Evolutionary conservation across 805 yeast genomes (phyloP).

Genomic region (Wickerhamomyces bovis): DNA sequence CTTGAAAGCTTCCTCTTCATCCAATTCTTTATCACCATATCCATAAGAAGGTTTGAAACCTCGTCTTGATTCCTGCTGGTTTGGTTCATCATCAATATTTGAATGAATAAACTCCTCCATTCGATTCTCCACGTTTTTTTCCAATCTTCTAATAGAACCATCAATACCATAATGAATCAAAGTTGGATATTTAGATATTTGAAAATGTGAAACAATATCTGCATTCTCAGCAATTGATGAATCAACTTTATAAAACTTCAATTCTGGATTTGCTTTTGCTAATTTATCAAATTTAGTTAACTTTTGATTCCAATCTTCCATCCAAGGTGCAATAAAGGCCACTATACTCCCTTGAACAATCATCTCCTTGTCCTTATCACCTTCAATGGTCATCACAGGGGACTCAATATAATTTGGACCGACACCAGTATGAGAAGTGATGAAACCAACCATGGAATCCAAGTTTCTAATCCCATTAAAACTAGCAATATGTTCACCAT

Average conservation of each 20-base stretch:
- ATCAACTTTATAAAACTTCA: conserved; percentile 30
- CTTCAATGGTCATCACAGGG: conserved; percentile 9
- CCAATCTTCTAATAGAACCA: conserved; percentile 7
- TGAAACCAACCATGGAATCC: conserved; percentile 26
- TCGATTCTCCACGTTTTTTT: conserved; percentile 10
- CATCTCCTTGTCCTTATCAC: conserved; percentile 16
- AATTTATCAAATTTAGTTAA: conserved; percentile 28
- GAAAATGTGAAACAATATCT: conserved; percentile 22
- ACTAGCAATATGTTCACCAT: conserved; percentile 33
- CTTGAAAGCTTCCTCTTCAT: conserved; percentile 14
- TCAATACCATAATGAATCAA: conserved; percentile 18
- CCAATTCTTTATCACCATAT: conserved; percentile 10
- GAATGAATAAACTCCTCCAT: conserved; percentile 16
- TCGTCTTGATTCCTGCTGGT: conserved; percentile 8
- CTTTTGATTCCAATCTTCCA: conserved; percentile 27
- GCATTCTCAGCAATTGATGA: conserved; percentile 24
- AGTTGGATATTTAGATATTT: conserved; percentile 28
- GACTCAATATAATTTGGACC: conserved; percentile 27
- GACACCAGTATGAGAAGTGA: conserved; percentile 29
- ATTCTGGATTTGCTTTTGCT: conserved; percentile 19
- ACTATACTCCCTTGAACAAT: conserved; percentile 19
- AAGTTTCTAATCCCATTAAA: conserved; percentile 32
- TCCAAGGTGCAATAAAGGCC: conserved; percentile 33
- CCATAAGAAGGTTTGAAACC: conserved; percentile 1
- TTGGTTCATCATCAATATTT: conserved; percentile 6